Evolutionary conservation across 768 basidiomycete genomes (phyloP).

Genomic region (Roridomyces roridus): DNA sequence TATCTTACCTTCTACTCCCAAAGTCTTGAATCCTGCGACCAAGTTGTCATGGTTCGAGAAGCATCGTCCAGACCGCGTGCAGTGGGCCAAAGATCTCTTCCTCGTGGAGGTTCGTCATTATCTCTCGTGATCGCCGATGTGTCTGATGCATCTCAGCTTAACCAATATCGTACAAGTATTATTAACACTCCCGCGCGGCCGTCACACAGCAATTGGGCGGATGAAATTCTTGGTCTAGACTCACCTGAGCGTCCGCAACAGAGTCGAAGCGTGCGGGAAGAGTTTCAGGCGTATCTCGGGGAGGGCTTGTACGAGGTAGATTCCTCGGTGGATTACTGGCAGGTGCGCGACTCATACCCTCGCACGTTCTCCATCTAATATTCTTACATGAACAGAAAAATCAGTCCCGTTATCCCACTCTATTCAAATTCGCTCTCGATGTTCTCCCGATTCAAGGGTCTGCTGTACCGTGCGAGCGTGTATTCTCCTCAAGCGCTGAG

Average conservation of each 20-base stretch:
- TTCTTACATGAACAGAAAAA: neutral
- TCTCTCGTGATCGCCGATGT: neutral
- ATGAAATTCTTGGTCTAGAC: conserved; percentile 7
- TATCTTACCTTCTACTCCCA: too few relatives aligned
- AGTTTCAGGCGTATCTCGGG: conserved; percentile 1
- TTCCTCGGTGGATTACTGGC: conserved; percentile 8
- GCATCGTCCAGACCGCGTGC: neutral
- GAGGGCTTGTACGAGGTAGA: neutral
- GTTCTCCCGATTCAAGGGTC: conserved; percentile 5
- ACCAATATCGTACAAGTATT: neutral
- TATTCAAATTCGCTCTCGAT: conserved; percentile 1
- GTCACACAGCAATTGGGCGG: neutral
- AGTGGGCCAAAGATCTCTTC: conserved; percentile 1
- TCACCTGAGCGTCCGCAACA: neutral
- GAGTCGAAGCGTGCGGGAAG: neutral
- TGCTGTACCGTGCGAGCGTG: conserved; percentile 3
- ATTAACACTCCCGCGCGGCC: conserved; percentile 3
- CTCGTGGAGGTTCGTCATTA: neutral
- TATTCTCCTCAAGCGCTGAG: conserved; percentile 8
- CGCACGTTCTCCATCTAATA: neutral
- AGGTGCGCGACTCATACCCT: neutral
- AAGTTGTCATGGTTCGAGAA: conserved; percentile 14
- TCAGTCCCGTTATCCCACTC: conserved; percentile 8
- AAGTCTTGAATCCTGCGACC: conserved; percentile 20
- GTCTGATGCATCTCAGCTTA: neutral